Conservation (phyloP, 2,329 filamentous ascomycete species). For the Periconia macrospinosa region DNA sequence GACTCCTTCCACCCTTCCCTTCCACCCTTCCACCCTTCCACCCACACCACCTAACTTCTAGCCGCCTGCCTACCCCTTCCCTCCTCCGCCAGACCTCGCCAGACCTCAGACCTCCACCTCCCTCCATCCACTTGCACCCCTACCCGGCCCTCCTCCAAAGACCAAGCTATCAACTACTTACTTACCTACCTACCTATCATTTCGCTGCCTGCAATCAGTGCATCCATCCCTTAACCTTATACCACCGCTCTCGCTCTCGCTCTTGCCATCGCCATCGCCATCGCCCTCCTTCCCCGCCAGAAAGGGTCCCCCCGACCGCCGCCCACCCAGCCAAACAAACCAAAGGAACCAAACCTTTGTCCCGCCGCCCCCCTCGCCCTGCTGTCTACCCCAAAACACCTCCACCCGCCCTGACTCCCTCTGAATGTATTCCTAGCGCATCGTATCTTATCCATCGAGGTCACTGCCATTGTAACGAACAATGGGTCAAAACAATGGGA, state of each 20-base stretch:
- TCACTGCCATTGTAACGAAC: conserved; percentile 28
- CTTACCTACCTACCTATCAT: no score
- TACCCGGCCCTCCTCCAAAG: no score
- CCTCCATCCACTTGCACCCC: no score
- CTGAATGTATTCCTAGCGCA: conserved; percentile 29
- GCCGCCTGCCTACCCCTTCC: no score
- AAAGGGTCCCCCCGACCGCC: background rate
- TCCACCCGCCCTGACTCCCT: background rate
- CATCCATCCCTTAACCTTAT: no score
- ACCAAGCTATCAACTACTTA: no score
- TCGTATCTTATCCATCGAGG: conserved; percentile 13
- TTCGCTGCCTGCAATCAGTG: no score
- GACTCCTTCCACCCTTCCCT: background rate
- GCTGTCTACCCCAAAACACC: background rate
- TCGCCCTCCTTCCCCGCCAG: background rate
- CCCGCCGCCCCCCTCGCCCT: no score
- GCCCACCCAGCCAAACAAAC: background rate
- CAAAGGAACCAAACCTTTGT: background rate
- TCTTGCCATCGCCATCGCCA: background rate
- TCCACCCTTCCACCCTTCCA: no score
- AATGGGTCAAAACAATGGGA: conserved; percentile 96
- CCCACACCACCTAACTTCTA: no score
- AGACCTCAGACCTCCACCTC: no score
- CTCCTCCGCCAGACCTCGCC: no score
- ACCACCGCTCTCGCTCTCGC: background rate